Evolutionary conservation across 805 yeast genomes (phyloP).

Genomic region (Wickerhamomyces bisporus): DNA sequence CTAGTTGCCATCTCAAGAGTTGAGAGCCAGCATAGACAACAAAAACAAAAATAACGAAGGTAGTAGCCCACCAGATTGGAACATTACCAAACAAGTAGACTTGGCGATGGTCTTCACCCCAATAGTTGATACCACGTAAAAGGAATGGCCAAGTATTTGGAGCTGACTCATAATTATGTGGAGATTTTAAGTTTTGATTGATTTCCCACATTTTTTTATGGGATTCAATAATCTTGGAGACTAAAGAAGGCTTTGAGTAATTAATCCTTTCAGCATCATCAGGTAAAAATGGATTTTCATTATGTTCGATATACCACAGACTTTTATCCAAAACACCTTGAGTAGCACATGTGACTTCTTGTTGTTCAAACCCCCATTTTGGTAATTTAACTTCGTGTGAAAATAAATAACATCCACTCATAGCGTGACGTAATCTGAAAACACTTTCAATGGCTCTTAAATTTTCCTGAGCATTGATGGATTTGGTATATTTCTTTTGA

Average conservation of each 20-base stretch:
- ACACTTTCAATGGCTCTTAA: conserved; percentile 65
- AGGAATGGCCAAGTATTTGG: conserved; percentile 76
- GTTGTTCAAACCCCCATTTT: conserved; percentile 79
- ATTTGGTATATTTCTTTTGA: conserved; percentile 45
- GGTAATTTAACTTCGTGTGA: conserved; percentile 75
- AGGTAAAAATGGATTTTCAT: conserved; percentile 44
- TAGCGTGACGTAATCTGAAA: conserved; percentile 72
- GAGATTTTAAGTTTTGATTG: conserved; percentile 61
- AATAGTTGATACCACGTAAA: conserved; percentile 75
- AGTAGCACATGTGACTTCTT: conserved; percentile 76
- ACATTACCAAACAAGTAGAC: conserved; percentile 76
- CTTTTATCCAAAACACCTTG: conserved; percentile 58
- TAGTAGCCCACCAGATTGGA: conserved; percentile 70
- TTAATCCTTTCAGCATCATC: conserved; percentile 42
- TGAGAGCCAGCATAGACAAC: conserved; percentile 37
- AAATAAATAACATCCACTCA: conserved; percentile 72
- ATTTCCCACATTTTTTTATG: conserved; percentile 75
- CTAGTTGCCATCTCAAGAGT: conserved; percentile 61
- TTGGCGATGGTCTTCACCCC: conserved; percentile 58
- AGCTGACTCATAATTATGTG: conserved; percentile 66
- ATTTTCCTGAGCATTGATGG: conserved; percentile 47
- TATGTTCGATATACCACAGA: conserved; percentile 72
- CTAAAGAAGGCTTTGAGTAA: conserved; percentile 50
- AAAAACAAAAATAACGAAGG: conserved; percentile 49
- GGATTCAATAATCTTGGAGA: conserved; percentile 56